Evolutionary conservation across 345 rosid genomes (phyloP).

Genomic region (Arabis alpina): DNA sequence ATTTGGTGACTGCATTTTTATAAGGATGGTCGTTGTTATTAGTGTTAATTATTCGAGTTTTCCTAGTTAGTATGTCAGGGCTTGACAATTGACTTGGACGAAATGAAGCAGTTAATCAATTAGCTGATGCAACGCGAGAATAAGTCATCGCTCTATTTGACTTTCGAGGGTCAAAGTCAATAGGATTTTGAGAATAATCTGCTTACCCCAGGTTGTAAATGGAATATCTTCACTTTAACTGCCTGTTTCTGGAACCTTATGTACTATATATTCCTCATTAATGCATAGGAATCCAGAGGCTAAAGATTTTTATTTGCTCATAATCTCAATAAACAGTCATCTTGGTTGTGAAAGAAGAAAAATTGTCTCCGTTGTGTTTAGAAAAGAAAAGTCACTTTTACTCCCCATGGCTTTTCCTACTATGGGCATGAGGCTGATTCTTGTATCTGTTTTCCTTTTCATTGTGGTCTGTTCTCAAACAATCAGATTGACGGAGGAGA

Average conservation of each 20-base stretch:
- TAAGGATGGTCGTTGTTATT: not conserved
- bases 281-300: not conserved
- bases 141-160: not conserved
- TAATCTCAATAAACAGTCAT: not conserved
- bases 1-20: not conserved
- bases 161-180: not conserved
- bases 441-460: constrained; percentile 20
- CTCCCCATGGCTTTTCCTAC: not conserved
- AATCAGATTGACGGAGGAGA: constrained; percentile 35
- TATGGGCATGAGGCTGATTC: constrained; percentile 9
- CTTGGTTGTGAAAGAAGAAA: constrained; percentile 1
- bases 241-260: constrained; percentile 2
- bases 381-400: too few relatives aligned
- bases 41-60: not conserved
- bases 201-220: not conserved
- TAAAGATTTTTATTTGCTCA: not conserved
- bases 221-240: not conserved
- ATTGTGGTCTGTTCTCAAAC: constrained; percentile 26
- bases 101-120: not conserved
- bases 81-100: constrained; percentile 24
- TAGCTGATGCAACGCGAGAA: constrained; percentile 4
- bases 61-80: too few relatives aligned
- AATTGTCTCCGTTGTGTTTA: not conserved
- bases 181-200: not conserved
- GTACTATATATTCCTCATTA: constrained; percentile 1